Percentiles rank a stretch among this genome's conserved stretches.
phyloP scores from a whole-genome alignment of 2,329 filamentous ascomycete species.

The Penicillium sp. region DNA sequence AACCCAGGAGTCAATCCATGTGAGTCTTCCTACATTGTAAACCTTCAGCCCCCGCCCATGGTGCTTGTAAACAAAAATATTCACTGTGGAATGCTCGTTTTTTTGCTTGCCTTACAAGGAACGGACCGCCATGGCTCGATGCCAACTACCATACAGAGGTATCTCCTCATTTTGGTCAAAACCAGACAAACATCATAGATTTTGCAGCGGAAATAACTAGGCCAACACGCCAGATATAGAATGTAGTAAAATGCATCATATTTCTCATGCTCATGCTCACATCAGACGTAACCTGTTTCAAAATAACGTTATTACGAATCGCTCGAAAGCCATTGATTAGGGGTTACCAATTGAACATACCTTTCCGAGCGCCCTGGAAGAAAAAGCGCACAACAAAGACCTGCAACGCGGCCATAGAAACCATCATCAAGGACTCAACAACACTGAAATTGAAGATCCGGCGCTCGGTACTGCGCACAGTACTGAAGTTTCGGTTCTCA shows the following conservation, averaged over 20 bases:
- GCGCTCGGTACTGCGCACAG: slow-evolving; percentile 90
- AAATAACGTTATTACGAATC: slow-evolving; percentile 10
- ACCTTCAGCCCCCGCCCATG: neutral
- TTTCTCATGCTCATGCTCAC: slow-evolving; percentile 35
- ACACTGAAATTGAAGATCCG: slow-evolving; percentile 97
- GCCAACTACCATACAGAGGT: slow-evolving; percentile 3
- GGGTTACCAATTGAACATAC: slow-evolving; percentile 37
- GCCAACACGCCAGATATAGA: slow-evolving; percentile 1
- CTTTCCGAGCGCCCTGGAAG: slow-evolving; percentile 83
- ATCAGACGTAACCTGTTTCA: slow-evolving; percentile 38
- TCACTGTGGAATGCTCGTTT: no score
- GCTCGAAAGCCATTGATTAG: neutral
- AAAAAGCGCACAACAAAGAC: slow-evolving; percentile 98
- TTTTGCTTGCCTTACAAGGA: neutral
- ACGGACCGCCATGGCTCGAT: neutral
- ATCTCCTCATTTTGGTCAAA: neutral
- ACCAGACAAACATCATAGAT: slow-evolving; percentile 12
- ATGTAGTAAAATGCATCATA: slow-evolving; percentile 29
- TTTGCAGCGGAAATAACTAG: slow-evolving; percentile 11
- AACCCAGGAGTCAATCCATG: neutral
- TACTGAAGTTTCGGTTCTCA: slow-evolving; percentile 98
- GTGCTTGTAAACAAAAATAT: neutral
- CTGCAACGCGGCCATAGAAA: slow-evolving; percentile 93
- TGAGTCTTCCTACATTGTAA: neutral
- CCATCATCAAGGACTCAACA: slow-evolving; percentile 85